Conservation (phyloP, 106 monocot genomes). For the Iris macrosiphon region DNA sequence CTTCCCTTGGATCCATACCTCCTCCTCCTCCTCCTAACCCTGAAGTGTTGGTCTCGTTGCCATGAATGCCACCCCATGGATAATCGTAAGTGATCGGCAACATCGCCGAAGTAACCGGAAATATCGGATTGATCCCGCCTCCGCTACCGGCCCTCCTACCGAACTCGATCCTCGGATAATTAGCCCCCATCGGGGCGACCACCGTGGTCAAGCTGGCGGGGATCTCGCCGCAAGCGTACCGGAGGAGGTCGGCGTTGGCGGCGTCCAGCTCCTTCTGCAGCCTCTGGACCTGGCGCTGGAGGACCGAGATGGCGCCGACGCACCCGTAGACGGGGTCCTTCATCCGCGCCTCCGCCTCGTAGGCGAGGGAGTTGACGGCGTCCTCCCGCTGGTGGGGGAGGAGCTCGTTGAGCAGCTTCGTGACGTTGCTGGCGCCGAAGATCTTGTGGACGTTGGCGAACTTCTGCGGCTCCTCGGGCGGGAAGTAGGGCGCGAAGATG, state of each 20-base stretch:
- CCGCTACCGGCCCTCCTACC: too few relatives aligned
- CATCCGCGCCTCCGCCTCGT: constrained; percentile 48
- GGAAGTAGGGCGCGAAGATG: constrained; percentile 64
- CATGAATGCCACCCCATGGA: too few relatives aligned
- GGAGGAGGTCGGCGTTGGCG: constrained; percentile 36
- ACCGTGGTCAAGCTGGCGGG: not conserved
- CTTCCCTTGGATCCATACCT: too few relatives aligned
- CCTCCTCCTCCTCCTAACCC: too few relatives aligned
- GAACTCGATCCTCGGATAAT: too few relatives aligned
- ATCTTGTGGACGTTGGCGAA: constrained; percentile 62
- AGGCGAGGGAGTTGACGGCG: constrained; percentile 47
- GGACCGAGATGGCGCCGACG: constrained; percentile 48
- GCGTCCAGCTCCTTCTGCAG: constrained; percentile 45
- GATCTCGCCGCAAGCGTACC: constrained; percentile 22
- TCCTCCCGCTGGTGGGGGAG: constrained; percentile 46
- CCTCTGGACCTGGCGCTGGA: constrained; percentile 37
- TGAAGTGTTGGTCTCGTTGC: too few relatives aligned
- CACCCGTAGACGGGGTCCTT: constrained; percentile 59
- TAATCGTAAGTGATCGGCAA: too few relatives aligned
- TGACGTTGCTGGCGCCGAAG: constrained; percentile 60
- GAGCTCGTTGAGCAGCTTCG: constrained; percentile 52
- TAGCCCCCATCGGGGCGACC: not conserved
- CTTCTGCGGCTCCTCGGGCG: constrained; percentile 52
- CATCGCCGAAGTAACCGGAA: too few relatives aligned
- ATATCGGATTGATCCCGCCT: too few relatives aligned